These are phyloP conservation scores for Colletotrichum filicis DNA, from an alignment of 2,329 filamentous ascomycete genomes.

Conservation along the genomic window DNA sequence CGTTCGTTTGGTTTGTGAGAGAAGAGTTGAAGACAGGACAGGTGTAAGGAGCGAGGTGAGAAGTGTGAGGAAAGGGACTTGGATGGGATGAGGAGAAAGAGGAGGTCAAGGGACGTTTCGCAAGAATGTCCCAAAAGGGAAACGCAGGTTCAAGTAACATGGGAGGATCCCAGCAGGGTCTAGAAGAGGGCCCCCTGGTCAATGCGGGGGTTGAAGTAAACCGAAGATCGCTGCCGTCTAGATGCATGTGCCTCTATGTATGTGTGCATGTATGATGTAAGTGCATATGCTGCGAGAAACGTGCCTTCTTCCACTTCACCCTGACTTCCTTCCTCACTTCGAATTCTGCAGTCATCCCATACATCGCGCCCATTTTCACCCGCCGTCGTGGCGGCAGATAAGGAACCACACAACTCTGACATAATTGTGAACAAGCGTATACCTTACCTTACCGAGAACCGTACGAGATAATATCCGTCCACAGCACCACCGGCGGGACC, in stretches of 20 bases:
- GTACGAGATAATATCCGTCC: no score
- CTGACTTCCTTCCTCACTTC: not conserved
- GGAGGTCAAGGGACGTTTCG: conserved; percentile 35
- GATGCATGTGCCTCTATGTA: not conserved
- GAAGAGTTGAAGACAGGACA: conserved; percentile 9
- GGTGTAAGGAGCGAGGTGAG: conserved; percentile 3
- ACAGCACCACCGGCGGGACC: not conserved
- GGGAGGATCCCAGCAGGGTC: conserved; percentile 26
- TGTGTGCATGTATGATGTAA: not conserved
- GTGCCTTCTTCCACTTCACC: not conserved
- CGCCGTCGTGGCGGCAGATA: not conserved
- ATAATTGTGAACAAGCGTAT: not conserved
- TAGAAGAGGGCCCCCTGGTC: conserved; percentile 18
- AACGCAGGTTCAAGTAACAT: conserved; percentile 24
- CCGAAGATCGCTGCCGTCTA: conserved; percentile 27
- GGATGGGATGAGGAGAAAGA: conserved; percentile 15
- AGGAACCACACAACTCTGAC: not conserved
- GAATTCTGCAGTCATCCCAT: not conserved
- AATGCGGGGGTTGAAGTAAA: conserved; percentile 32
- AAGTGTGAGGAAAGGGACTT: conserved; percentile 10
- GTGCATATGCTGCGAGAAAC: not conserved
- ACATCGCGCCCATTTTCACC: not conserved
- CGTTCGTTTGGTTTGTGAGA: not conserved
- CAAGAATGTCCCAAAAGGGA: conserved; percentile 39
- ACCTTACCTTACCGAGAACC: no score